Base-by-base conservation (phyloP, 192 early-diverging fungal species). In the Backusella morwellensis region DNA sequence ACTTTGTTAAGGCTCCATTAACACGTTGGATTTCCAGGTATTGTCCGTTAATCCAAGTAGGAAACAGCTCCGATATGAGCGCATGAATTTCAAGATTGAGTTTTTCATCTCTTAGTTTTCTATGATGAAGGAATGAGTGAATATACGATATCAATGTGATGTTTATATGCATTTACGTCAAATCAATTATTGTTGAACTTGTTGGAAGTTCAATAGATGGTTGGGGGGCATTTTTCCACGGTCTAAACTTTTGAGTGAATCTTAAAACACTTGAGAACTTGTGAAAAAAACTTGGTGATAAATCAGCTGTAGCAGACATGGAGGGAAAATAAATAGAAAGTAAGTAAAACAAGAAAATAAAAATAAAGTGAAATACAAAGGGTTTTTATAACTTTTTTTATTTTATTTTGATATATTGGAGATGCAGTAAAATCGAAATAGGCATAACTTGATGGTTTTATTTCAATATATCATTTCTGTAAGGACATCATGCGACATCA, bases 1-100 rank as follows among this genome's bases (percentile, higher is more conserved):
- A 87, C 83, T 93, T 93, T 68, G 92, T 93, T 89, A 93, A 83
- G 3, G 92, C 92, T 9, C 92, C 92, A 82, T 86, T 90, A 54
- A 93, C 77, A 21, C 90, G 81, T 6, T 81, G 8, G 7, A 63
- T 63, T 63, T 63, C 56, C 56, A 63, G 26, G 26, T 14, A 63
- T 7, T 63, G 56, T 29, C 56, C 56, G 2, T 70, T 29, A 89
- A 66, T 3, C 66, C 32, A n/a, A 63, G 21, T 63, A 63, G 56
- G 56, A 63, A 63, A 63, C 23, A 63, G 21, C 23, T 63, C 56
- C 11, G 21, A 29, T 26, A 63, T 29, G 11, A 63, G 56, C 3
- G 56, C 21, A 63, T 63, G 56, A 12, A 63, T 63, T 63, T 63
- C 56, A 63, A 63, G 12, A 4, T 63, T 11, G 11, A 63, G 56